These are phyloP conservation scores for Curvularia sp. DNA, from an alignment of 2,329 filamentous ascomycete species.

Conservation along the genomic window DNA sequence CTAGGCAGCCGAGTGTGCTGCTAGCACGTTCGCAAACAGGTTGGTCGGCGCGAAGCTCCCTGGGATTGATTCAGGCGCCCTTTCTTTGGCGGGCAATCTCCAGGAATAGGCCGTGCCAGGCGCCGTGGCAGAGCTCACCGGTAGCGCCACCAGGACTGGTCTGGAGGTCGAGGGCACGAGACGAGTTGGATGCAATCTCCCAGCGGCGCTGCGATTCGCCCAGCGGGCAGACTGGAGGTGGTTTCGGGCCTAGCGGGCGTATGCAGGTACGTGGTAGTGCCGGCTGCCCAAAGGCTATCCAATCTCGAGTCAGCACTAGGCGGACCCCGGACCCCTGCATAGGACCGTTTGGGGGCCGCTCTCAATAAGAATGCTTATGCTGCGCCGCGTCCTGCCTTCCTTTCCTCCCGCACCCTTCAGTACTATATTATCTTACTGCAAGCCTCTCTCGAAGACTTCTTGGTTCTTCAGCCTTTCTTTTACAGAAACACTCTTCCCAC, in stretches of 20 bases:
- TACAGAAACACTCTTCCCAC: constrained; percentile 11
- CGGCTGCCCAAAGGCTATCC: constrained; percentile 2
- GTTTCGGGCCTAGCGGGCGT: constrained; percentile 9
- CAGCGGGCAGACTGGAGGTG: background rate
- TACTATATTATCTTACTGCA: constrained; percentile 5
- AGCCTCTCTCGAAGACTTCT: constrained; percentile 30
- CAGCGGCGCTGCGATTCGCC: constrained; percentile 23
- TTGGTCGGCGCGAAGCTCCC: constrained; percentile 8
- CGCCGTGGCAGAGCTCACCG: constrained; percentile 14
- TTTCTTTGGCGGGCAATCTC: constrained; percentile 13
- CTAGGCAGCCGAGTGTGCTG: background rate
- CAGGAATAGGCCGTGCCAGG: constrained; percentile 20
- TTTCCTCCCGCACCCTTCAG: constrained; percentile 17
- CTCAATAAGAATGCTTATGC: constrained; percentile 28
- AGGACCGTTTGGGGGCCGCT: constrained; percentile 18
- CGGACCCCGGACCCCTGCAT: constrained; percentile 9
- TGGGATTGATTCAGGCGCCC: constrained; percentile 16
- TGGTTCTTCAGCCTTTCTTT: constrained; percentile 40
- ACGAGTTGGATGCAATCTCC: constrained; percentile 19
- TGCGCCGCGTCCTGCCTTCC: constrained; percentile 12
- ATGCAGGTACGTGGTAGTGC: constrained; percentile 13
- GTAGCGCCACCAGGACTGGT: constrained; percentile 13
- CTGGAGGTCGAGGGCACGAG: constrained; percentile 25
- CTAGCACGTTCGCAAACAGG: background rate
- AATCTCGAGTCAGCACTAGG: constrained; percentile 19